Conservation (phyloP, 768 basidiomycete species). For the Boletales sp. region DNA sequence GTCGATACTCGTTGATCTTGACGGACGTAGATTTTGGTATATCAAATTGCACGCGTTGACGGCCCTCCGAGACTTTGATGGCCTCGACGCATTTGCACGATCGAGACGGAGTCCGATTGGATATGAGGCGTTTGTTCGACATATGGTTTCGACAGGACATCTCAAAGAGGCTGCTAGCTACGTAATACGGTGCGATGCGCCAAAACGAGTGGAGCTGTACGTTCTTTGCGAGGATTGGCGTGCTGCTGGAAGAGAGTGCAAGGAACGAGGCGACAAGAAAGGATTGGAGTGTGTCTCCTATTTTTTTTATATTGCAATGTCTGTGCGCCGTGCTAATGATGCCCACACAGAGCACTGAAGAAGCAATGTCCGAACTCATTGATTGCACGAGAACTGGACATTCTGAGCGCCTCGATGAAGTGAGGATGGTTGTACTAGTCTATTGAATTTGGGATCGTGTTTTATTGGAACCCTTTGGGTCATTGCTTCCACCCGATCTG, state of each 20-base stretch:
- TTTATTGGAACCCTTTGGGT: not conserved
- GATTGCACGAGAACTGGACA: slow-evolving; percentile 75
- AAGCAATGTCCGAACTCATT: slow-evolving; percentile 77
- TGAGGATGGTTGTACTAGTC: slow-evolving; percentile 27
- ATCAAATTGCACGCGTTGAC: slow-evolving; percentile 83
- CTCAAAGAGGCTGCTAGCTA: slow-evolving; percentile 72
- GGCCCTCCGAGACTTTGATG: slow-evolving; percentile 79
- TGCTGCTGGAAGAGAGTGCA: slow-evolving; percentile 83
- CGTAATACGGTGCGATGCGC: slow-evolving; percentile 81
- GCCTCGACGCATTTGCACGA: slow-evolving; percentile 79
- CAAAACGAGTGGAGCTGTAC: slow-evolving; percentile 81
- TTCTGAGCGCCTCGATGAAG: slow-evolving; percentile 62
- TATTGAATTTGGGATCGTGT: not conserved
- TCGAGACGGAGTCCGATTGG: slow-evolving; percentile 92
- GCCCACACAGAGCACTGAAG: slow-evolving; percentile 56
- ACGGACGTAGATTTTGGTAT: slow-evolving; percentile 78
- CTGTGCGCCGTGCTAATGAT: slow-evolving; percentile 2
- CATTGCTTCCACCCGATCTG: slow-evolving; percentile 58
- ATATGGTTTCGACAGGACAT: slow-evolving; percentile 73
- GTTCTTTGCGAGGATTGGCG: slow-evolving; percentile 90
- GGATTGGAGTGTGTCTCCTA: slow-evolving; percentile 70
- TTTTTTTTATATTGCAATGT: not conserved
- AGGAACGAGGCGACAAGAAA: slow-evolving; percentile 81
- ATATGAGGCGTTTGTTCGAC: slow-evolving; percentile 85
- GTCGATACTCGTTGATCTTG: not conserved